Evolutionary conservation across 768 basidiomycete species (phyloP), one percentile per base, ranked within the genome.

Genomic region (Phaeotremella fagi): DNA sequence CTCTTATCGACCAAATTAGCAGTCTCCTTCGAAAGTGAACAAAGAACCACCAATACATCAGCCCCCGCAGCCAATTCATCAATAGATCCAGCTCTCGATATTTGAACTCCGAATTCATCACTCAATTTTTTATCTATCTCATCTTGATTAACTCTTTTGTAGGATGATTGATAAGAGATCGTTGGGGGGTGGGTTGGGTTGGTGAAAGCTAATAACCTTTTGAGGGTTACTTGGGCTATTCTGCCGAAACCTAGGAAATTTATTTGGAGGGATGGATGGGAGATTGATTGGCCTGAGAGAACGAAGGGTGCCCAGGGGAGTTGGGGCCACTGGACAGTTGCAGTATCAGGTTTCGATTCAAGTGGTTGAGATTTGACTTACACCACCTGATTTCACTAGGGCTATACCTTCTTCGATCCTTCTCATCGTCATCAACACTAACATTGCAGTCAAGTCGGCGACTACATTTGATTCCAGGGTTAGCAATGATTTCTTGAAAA

Each of bases 241-340:
- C 94, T 83, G 4, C 94, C 94, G 63, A 98, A 97, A 12, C 95
- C 95, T 27, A 98, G 78, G 77, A 98, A 95, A 1, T 90, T 91
- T 1, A 85, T 82, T 1, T 85, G 92, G 24, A 73, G 51, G 20
- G 54, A 57, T 15, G 75, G 72, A 7, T 66, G 59, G 16, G 59
- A 58, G 50, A 77, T 59, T 2, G 70, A 64, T 5, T 72, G 86
- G 0, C 94, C 92, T 60, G 88, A 90, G 61, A 92, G 82, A 12
- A 79, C 76, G 74, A 90, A 91, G 0, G 92, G 94, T 0, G 83
- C 76, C 87, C 91, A 98, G 20, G 78, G 79, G 57, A 81, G 81
- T 33, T 74, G 73, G 1, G 88, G 83, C 94, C 94, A 99, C 85
- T 91, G 23, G 28, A n/a, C 52, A 37, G 26, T 5, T 26, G 7